These are phyloP conservation scores for Cryomyces antarcticus DNA, from an alignment of 495 filamentous ascomycete genomes.

Conservation along the genomic window DNA sequence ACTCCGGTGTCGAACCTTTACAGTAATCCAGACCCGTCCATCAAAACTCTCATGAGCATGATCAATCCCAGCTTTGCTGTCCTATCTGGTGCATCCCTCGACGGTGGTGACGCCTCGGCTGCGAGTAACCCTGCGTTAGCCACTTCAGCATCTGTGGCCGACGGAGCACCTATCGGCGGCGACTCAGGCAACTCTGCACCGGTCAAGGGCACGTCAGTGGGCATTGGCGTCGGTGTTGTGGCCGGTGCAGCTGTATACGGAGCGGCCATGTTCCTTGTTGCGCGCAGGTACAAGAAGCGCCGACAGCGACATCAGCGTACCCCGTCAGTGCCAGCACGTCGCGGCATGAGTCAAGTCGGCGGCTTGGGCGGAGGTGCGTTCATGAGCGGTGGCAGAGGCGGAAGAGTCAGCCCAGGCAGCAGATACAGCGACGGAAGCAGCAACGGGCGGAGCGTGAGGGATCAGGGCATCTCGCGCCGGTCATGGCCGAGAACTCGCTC, in stretches of 20 bases:
- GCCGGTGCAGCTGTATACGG: conserved; percentile 78
- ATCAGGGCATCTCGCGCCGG: conserved; percentile 58
- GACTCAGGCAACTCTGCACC: conserved; percentile 27
- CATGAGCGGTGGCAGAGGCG: conserved; percentile 27
- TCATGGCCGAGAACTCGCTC: conserved; percentile 93
- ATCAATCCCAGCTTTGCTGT: conserved; percentile 76
- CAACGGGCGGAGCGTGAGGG: conserved; percentile 34
- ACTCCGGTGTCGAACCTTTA: conserved; percentile 55
- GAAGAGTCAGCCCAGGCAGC: conserved; percentile 46
- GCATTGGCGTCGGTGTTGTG: conserved; percentile 59
- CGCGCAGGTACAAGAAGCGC: conserved; percentile 78
- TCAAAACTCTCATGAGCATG: conserved; percentile 49
- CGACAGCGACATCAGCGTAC: conserved; percentile 61
- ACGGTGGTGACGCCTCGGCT: conserved; percentile 14
- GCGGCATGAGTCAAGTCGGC: conserved; percentile 7
- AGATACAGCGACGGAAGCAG: conserved; percentile 50
- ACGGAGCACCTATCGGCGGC: conserved; percentile 25
- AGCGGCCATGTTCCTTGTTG: conserved; percentile 95
- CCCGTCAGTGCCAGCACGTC: conserved; percentile 34
- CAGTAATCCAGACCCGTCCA: conserved; percentile 35
- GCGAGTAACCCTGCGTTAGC: conserved; percentile 13
- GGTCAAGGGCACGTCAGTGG: conserved; percentile 58
- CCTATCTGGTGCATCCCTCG: conserved; percentile 31
- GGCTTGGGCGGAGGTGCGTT: conserved; percentile 7
- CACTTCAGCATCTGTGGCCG: conserved; percentile 11